Base-by-base conservation (phyloP, 2,329 filamentous ascomycete species). In the Cladorrhinum sp. region DNA sequence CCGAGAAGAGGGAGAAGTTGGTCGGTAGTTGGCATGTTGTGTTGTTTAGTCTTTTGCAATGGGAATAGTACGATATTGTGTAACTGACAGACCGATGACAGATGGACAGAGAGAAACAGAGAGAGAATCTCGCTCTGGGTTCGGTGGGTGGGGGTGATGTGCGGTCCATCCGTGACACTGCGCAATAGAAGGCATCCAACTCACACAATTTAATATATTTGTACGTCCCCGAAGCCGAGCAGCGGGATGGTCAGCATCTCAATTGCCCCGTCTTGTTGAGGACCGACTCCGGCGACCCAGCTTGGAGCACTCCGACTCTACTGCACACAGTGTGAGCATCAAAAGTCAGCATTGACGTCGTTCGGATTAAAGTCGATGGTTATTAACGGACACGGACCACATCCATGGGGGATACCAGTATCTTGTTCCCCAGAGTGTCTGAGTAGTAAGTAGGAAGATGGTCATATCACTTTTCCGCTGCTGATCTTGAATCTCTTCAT, bases 141-240 rank as follows among this genome's bases (percentile, higher is more conserved):
- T 20, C 16, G 6, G 14, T 18, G 16, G 42, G 42, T 18, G 16
- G 16, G 16, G 42, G 42, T 21, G 42, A 18, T 46, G 16, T 46
- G 42, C n/a, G 42, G 7, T 46, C 5, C 42, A 20, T 46, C 42
- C 42, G 42, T 46, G 42, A 21, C 42, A 46, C 42, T 3, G 42
- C 18, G 42, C 42, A 21, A 46, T 46, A 46, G 42, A 46, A 46
- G 42, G 54, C 42, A 57, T 57, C 54, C 54, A 57, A 30, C 54
- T 57, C 39, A 49, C 39, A 57, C 54, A 57, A 46, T 24, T 57
- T 57, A 57, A 57, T 57, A 28, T 57, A 57, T 48, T 56, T 39
- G 54, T 49, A 57, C 54, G 42, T 39, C 20, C 26, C 39, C 23
- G 54, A 46, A 21, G 54, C 36, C 54, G 36, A 46, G 26, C 36